Conservation (phyloP, 257 asterid genomes). For the Prunella vulgaris region DNA sequence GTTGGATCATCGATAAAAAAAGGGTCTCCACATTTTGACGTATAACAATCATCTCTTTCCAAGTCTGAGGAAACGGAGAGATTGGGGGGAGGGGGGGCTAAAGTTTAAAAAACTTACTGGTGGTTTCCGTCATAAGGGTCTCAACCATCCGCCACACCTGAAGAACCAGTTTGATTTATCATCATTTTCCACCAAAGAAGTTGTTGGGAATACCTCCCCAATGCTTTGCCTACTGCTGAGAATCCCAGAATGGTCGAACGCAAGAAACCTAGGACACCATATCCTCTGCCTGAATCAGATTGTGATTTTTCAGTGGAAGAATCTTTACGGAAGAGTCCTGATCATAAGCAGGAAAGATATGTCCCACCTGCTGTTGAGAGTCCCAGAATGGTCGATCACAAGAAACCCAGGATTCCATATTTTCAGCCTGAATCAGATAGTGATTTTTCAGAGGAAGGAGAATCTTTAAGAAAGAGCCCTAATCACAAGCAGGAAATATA, state of each 20-base stretch:
- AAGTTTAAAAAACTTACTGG: slow-evolving; percentile 58
- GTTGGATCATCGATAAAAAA: slow-evolving; percentile 17
- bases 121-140: slow-evolving; percentile 67
- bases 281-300: slow-evolving; percentile 32
- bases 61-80: slow-evolving; percentile 5
- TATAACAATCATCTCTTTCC: slow-evolving; percentile 23
- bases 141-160: slow-evolving; percentile 33
- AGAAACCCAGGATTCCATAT: slow-evolving; percentile 27
- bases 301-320: slow-evolving; percentile 49
- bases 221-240: too few species aligned
- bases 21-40: slow-evolving; percentile 21
- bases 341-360: slow-evolving; percentile 20
- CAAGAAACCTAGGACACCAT: slow-evolving; percentile 29
- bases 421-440: slow-evolving; percentile 32
- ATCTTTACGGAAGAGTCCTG: slow-evolving; percentile 1
- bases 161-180: slow-evolving; percentile 32
- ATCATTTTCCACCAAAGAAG: slow-evolving; percentile 19
- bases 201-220: slow-evolving; percentile 19
- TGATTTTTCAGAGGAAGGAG: slow-evolving; percentile 50
- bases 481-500: slow-evolving; percentile 21
- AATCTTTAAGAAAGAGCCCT: not conserved
- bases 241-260: not conserved
- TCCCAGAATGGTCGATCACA: slow-evolving; percentile 2
- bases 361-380: not conserved
- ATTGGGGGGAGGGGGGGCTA: slow-evolving; percentile 43